Base-by-base conservation (phyloP, 176 grass and related monocot species). In the Raddia distichophylla region DNA sequence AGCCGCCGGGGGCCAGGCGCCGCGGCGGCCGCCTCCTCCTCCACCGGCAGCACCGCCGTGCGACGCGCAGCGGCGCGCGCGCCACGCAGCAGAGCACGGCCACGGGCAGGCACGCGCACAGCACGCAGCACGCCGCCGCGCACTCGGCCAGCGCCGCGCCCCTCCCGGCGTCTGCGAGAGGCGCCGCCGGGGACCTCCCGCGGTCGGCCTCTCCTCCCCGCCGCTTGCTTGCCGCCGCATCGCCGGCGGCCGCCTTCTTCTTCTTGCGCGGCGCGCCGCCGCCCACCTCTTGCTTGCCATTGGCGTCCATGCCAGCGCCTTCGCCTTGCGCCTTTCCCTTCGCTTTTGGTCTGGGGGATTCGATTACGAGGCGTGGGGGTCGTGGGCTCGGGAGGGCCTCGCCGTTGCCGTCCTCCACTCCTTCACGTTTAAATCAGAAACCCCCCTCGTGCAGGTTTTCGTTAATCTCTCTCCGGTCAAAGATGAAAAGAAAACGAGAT, bases 81-180 rank as follows among this genome's bases (percentile, higher is more conserved):
- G 82, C 69, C 74, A 86, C 86, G 89, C 89, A 90, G 84, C 86
- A 91, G 66, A 84, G 75, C 73, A 84, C 75, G 49, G 81, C 78
- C 64, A 91, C 73, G 8, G 91, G 91, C 7, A 92, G 81, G 83
- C 91, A 97, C 78, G 86, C 82, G 84, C 94, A 97, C 2, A 97
- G 68, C 65, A 89, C 65, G 83, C 91, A 94, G 81, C 81, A 84
- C 9, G 78, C 71, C 6, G 64, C 76, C 50, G 82, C 91, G 83
- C 94, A 94, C 79, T 97, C 94, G 64, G 75, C 89, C 71, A 76
- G 27, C 43, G 88, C 89, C 40, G 67, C 76, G 33, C 32, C 27
- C 14, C 70, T 14, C 13, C 71, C 55, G 20, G 22, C 55, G 59
- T 81, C 71, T 64, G 19, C 58, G 49, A 70, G 80, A 5, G 74